These are phyloP conservation scores for Alternaria postmessia DNA, from an alignment of 2,329 filamentous ascomycete genomes.

Conservation along the genomic window DNA sequence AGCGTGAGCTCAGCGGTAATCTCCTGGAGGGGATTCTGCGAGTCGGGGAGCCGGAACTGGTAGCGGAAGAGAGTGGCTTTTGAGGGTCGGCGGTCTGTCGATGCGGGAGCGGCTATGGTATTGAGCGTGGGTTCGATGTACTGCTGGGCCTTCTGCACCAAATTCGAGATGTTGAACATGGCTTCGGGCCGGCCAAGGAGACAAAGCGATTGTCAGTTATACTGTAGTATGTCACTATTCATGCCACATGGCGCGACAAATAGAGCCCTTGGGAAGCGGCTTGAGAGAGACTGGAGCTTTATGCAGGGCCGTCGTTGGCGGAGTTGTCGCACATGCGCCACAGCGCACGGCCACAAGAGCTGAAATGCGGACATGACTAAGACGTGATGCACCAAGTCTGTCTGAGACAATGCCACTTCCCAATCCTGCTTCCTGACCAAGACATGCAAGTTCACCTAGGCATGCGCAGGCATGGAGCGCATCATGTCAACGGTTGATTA, in stretches of 20 bases:
- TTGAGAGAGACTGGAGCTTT: slow-evolving; percentile 20
- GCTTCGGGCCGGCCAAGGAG: slow-evolving; percentile 29
- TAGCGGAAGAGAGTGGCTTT: slow-evolving; percentile 93
- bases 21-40: slow-evolving; percentile 92
- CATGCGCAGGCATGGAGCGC: neutral
- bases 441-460: neutral
- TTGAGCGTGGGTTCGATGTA: slow-evolving; percentile 89
- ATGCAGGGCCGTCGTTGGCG: slow-evolving; percentile 21
- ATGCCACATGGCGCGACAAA: slow-evolving; percentile 41
- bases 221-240: slow-evolving; percentile 12
- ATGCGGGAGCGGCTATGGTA: slow-evolving; percentile 65
- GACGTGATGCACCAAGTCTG: neutral
- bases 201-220: slow-evolving; percentile 22
- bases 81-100: slow-evolving; percentile 80
- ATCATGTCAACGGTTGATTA: neutral
- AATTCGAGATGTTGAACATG: slow-evolving; percentile 69
- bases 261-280: slow-evolving; percentile 21
- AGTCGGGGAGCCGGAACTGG: slow-evolving; percentile 93
- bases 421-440: neutral
- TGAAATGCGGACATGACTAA: slow-evolving; percentile 10
- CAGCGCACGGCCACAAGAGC: slow-evolving; percentile 20
- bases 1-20: slow-evolving; percentile 96
- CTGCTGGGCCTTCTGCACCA: slow-evolving; percentile 95
- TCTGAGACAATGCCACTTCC: neutral
- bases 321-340: slow-evolving; percentile 16